Evolutionary conservation across 208 protist species (phyloP), one percentile per base, ranked within the genome.

Genomic region (Leishmania mexicana): DNA sequence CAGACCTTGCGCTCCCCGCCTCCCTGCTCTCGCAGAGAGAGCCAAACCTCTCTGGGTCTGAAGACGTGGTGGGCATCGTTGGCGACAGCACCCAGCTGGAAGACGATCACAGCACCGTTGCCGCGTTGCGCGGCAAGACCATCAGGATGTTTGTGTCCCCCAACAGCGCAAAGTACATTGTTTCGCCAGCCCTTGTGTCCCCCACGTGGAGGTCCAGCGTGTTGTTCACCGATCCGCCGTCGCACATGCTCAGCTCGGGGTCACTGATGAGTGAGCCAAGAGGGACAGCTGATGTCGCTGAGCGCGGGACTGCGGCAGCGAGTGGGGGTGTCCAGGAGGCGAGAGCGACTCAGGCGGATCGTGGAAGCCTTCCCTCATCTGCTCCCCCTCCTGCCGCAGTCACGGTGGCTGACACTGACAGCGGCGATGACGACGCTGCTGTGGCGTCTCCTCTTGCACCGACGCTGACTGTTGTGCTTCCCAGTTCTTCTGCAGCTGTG

Each of bases 141-240:
- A 19, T 19, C 0, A 70, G 68, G 17, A 60, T 77, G 28, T 53
- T 73, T 11, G 67, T 80, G 54, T 72, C 81, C 21, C 76, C 81
- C 21, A 58, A 84, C 75, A 80, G 21, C 58, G 53, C 35, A 11
- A 58, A 45, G 21, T 84, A 64, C 81, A 19, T 64, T 45, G 15
- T 77, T 8, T 47, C 76, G 38, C 81, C 81, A 6, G 42, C 58
- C 31, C 54, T 80, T 51, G 1, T 54, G 58, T 64, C 80, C 15
- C n/a, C 75, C 17, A 68, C 21, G 17, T 47, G 31, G 47, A 11
- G 42, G 71, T 40, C 47, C 47, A 57, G 71, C 49, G 71, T 40
- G 42, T 75, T 57, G 47, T 19, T 58, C 42, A 40, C 47, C 24
- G 51, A 38, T 40, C 11, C 71, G 49, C 71, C 47, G 51, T 42